Base-by-base conservation (phyloP, 2,329 filamentous ascomycete genomes). In the Ascochyta lentis region DNA sequence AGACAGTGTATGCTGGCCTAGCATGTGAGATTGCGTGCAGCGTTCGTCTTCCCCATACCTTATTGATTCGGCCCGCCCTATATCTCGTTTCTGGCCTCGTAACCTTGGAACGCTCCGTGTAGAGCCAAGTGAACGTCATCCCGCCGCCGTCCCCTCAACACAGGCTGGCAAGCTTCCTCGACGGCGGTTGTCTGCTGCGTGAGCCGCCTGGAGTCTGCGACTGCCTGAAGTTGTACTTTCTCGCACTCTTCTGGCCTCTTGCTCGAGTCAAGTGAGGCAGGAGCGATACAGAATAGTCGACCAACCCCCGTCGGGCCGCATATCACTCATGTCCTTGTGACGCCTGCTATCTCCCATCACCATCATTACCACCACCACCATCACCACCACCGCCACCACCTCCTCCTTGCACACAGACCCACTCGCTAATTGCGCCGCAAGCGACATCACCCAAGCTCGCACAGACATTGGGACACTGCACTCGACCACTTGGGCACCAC, bases 311-410 rank as follows among this genome's bases (percentile, higher is more conserved):
- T 60, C 54, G 43, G 58, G 60, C 53, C 59, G 59, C 61, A 66
- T 65, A 34, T 38, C 67, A 71, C 50, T 65, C 59, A 74, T 75
- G 73, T 70, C 70, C 73, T 72, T 75, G 73, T 76, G 73, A 76
- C 70, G 66, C 67, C 49, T 57, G 62, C 58, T 59, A 72, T 72
- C 69, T 62, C 58, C 59, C 61, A 61, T 56, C 56, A 54, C 33
- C 49, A 48, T 42, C 41, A 48, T 50, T 44, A 50, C 46, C 19
- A 42, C 37, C 44, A 9, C 8, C 41, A 29, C 27, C 27, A 29
- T 10, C 12, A 10, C 27, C 27, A 29, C 27, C 43, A 15, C 16
- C 22, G 12, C 27, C n/a, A 29, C 23, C 24, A 19, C 40, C 13
- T n/a, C 47, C 41, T 27, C 55, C 58, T 47, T 31, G 29, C 44